Percentiles rank a stretch among this genome's conserved stretches.
Conservation (phyloP, 148 eudicot genomes). For the Rhododendron ferrugineum region DNA sequence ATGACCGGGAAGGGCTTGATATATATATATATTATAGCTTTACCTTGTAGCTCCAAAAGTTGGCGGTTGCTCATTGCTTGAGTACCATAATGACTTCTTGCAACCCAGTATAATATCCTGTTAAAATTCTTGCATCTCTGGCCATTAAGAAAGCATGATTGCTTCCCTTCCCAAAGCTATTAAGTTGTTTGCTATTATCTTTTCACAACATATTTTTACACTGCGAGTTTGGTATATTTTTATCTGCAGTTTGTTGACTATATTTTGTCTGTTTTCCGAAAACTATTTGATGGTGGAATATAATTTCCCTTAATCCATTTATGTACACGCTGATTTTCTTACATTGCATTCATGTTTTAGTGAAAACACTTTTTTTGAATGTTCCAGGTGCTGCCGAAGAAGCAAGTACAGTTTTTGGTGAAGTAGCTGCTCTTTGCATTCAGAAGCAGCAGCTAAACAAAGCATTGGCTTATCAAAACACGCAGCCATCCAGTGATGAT, state of each 20-base stretch:
- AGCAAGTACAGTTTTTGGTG: slow-evolving; percentile 69
- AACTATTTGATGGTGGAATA: neutral
- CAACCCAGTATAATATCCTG: neutral
- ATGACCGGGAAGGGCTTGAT: too few species aligned
- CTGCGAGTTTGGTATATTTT: neutral
- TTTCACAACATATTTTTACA: neutral
- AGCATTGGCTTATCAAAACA: slow-evolving; percentile 36
- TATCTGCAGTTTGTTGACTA: neutral
- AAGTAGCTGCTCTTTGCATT: slow-evolving; percentile 65
- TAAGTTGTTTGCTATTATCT: neutral
- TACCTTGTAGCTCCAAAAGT: neutral
- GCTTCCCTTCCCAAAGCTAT: neutral
- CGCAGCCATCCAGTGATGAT: slow-evolving; percentile 45
- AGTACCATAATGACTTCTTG: neutral
- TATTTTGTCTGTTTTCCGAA: neutral
- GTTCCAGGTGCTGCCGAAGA: slow-evolving; percentile 87
- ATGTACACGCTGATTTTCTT: neutral
- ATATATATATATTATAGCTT: neutral
- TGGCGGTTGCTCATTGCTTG: neutral
- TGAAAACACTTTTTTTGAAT: neutral
- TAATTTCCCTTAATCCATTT: neutral
- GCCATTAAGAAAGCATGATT: neutral
- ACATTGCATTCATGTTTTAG: neutral
- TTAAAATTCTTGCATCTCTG: neutral
- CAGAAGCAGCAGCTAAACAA: slow-evolving; percentile 60